These are phyloP conservation scores for Ogataea zsoltii DNA, from an alignment of 805 yeast genomes.

Conservation along the genomic window DNA sequence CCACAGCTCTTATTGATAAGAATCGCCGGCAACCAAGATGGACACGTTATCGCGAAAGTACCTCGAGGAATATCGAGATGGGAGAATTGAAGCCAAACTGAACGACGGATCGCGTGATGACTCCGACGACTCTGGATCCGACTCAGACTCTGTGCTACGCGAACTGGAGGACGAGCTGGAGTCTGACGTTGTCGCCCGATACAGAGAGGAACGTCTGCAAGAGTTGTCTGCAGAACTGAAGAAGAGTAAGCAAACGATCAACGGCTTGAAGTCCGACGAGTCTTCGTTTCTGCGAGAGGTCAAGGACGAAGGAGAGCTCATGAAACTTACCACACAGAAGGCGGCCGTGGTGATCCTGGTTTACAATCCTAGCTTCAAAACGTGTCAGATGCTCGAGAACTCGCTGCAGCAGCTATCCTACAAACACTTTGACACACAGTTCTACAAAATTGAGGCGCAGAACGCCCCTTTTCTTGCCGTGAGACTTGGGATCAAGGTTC, in stretches of 20 bases:
- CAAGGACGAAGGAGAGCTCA: slow-evolving; percentile 58
- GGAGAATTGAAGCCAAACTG: slow-evolving; percentile 7
- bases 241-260: slow-evolving; percentile 33
- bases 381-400: slow-evolving; percentile 61
- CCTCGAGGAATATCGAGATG: slow-evolving; percentile 48
- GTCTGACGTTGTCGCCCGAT: slow-evolving; percentile 41
- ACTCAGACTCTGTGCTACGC: slow-evolving; percentile 42
- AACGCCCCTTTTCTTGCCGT: slow-evolving; percentile 72
- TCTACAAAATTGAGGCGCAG: slow-evolving; percentile 57
- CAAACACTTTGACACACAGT: slow-evolving; percentile 55
- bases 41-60: slow-evolving; percentile 23
- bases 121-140: slow-evolving; percentile 16
- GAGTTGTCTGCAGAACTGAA: slow-evolving; percentile 50
- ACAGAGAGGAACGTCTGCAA: slow-evolving; percentile 64
- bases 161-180: slow-evolving; percentile 55
- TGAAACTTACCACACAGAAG: slow-evolving; percentile 48
- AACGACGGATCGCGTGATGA: slow-evolving; percentile 30
- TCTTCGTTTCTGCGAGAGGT: slow-evolving; percentile 39
- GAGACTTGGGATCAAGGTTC: slow-evolving; percentile 59
- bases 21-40: slow-evolving; percentile 2
- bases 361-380: slow-evolving; percentile 56
- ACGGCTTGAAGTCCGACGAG: slow-evolving; percentile 34
- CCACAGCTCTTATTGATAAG: too few relatives aligned
- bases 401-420: slow-evolving; percentile 48
- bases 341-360: slow-evolving; percentile 59